phyloP scores from a whole-genome alignment of 495 filamentous ascomycete species.

The Lindgomyces ingoldianus region DNA sequence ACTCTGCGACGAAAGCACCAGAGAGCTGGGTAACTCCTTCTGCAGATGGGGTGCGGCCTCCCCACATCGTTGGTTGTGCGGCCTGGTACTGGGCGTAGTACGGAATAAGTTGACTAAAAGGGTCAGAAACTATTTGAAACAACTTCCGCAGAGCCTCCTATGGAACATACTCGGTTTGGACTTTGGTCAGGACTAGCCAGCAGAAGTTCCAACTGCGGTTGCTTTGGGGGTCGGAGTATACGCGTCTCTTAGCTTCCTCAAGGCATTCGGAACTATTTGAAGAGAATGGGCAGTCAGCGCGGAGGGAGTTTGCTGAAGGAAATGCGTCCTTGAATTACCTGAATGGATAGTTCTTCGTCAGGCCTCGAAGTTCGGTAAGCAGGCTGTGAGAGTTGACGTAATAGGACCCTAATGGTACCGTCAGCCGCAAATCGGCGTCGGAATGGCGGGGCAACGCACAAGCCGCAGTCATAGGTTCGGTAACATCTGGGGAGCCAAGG shows the following conservation, averaged over 20 bases:
- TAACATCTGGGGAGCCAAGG: slow-evolving; percentile 57
- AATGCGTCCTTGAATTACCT: slow-evolving; percentile 34
- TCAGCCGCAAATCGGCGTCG: slow-evolving; percentile 16
- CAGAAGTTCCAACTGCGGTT: slow-evolving; percentile 76
- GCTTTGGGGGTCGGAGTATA: slow-evolving; percentile 64
- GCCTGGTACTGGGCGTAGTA: slow-evolving; percentile 63
- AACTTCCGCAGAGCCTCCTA: not conserved
- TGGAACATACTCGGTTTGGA: slow-evolving; percentile 63
- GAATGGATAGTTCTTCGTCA: slow-evolving; percentile 73
- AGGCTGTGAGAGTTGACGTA: slow-evolving; percentile 75
- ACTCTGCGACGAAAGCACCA: slow-evolving; percentile 64
- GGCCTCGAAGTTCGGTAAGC: slow-evolving; percentile 67
- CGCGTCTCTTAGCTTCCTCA: slow-evolving; percentile 65
- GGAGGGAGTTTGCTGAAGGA: not conserved
- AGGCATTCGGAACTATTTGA: slow-evolving; percentile 60
- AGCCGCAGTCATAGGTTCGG: slow-evolving; percentile 67
- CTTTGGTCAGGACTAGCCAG: slow-evolving; percentile 71
- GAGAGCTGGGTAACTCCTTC: slow-evolving; percentile 61
- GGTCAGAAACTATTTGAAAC: slow-evolving; percentile 10
- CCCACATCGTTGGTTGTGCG: slow-evolving; percentile 72
- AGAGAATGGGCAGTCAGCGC: not conserved
- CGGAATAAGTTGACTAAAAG: slow-evolving; percentile 57
- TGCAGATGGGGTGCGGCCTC: slow-evolving; percentile 55
- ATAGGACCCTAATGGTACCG: slow-evolving; percentile 50
- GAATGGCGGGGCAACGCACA: slow-evolving; percentile 48